Conservation (phyloP, 1,139 yeast species). For the Entelexis sorbosivorans region DNA sequence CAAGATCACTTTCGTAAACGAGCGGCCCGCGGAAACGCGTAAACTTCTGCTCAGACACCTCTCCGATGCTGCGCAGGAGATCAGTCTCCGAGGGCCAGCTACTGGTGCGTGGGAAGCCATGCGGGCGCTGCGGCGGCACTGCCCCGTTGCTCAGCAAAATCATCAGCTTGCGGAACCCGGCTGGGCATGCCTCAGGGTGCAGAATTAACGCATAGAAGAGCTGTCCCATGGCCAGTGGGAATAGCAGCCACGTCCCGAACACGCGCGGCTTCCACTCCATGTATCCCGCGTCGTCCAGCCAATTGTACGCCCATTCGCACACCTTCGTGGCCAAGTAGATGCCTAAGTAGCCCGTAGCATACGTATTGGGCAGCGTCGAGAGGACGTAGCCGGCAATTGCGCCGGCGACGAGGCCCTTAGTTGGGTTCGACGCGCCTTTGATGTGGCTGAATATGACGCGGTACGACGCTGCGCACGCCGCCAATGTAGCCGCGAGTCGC, state of each 20-base stretch:
- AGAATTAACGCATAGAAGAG: slow-evolving; percentile 32
- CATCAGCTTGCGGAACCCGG: slow-evolving; percentile 28
- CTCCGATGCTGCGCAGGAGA: slow-evolving; percentile 29
- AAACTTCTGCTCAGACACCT: slow-evolving; percentile 28
- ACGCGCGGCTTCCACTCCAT: slow-evolving; percentile 31
- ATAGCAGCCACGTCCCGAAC: slow-evolving; percentile 34
- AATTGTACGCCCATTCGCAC: slow-evolving; percentile 31
- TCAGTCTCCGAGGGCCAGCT: slow-evolving; percentile 32
- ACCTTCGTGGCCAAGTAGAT: slow-evolving; percentile 31
- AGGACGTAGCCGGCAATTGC: slow-evolving; percentile 24
- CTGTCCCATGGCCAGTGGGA: slow-evolving; percentile 36
- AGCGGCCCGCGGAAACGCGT: slow-evolving; percentile 33
- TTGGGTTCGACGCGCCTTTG: background rate
- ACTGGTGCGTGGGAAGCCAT: slow-evolving; percentile 25
- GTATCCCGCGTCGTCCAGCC: slow-evolving; percentile 30
- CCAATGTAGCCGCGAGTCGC: slow-evolving; percentile 26
- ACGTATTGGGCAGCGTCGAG: slow-evolving; percentile 24
- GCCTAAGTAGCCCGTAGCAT: slow-evolving; percentile 28
- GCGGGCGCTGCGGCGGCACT: slow-evolving; percentile 26
- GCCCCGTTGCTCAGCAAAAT: slow-evolving; percentile 28
- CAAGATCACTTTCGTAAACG: slow-evolving; percentile 21
- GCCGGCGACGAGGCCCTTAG: slow-evolving; percentile 28
- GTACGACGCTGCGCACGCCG: slow-evolving; percentile 27
- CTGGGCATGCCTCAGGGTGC: slow-evolving; percentile 32
- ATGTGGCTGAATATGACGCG: slow-evolving; percentile 22